Evolutionary conservation across 2,329 filamentous ascomycete species (phyloP), one percentile per base, ranked within the genome.

Genomic region (Elsinoe arachidis): DNA sequence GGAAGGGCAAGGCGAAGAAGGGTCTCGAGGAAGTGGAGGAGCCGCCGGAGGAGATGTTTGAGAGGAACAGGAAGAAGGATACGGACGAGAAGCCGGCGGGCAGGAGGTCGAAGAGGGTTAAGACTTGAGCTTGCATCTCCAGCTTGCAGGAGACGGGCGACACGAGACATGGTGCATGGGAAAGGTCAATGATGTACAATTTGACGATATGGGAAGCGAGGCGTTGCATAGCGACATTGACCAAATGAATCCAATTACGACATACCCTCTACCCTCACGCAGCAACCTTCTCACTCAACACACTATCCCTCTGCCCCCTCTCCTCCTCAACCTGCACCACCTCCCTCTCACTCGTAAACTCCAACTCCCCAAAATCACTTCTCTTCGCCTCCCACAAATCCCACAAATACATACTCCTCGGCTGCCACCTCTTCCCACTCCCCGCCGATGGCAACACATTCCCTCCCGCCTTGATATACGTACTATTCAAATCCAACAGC

Each of bases 31-130:
- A 83, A 66, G 80, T 80, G 21, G 78, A 80, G 55, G 80, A 83
- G 66, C 81, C 80, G 23, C 76, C 81, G 0, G 85, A 90, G 63
- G 85, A 87, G 60, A 78, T 79, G 12, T 84, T 84, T 64, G 73
- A 73, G 58, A 72, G 68, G 65, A 73, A 71, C 49, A 65, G 72
- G 15, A 71, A 71, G 63, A 69, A 69, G 58, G 67, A 66, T 4
- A 34, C 9, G 19, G 34, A 33, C 15, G 34, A 44, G 15, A 23
- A 56, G 43, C 19, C 21, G 4, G 21, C 35, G 2, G 39, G 12
- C 2, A 47, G 54, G 41, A 35, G 41, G 26, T 49, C 54, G 5
- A 56, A 56, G 43, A 56, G 54, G 33, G 41, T 38, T 26, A 56
- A 47, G 33, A 37, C 54, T 47, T 56, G 43, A 56, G 33, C 15